A percentile compares a stretch with the other conserved stretches of the same genome.
Conservation (phyloP, 306 rosid genomes). For the Pyrus bretschneideri region DNA sequence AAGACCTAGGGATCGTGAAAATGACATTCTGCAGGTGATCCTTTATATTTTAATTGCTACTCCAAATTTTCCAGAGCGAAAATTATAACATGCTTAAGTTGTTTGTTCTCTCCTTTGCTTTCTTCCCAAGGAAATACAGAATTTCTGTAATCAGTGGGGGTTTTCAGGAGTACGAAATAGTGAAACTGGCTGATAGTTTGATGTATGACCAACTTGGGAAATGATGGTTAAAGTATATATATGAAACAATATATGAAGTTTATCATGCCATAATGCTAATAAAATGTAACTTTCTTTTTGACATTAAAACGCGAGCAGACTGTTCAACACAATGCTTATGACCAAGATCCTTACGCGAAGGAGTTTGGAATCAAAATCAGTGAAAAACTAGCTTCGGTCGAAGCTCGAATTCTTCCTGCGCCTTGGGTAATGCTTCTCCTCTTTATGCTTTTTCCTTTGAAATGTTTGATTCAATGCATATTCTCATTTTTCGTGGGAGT, state of each 20-base stretch:
- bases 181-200: neutral
- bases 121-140: neutral
- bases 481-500: neutral
- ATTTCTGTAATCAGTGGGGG: neutral
- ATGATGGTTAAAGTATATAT: neutral
- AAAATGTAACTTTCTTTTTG: conserved; percentile 6
- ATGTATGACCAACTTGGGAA: neutral
- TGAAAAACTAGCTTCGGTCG: conserved; percentile 83
- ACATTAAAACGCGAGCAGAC: conserved; percentile 38
- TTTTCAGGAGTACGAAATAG: neutral
- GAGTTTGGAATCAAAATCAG: conserved; percentile 90
- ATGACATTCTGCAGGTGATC: conserved; percentile 76
- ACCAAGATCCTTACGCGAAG: conserved; percentile 89
- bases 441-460: neutral
- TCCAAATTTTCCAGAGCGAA: neutral
- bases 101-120: neutral
- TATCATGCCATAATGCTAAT: neutral
- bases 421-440: conserved; percentile 75
- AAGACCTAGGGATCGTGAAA: conserved; percentile 93
- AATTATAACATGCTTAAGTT: no score
- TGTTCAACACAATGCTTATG: conserved; percentile 75
- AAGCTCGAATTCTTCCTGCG: conserved; percentile 95
- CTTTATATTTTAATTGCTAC: neutral
- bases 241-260: no score
- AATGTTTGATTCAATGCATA: conserved; percentile 1